Evolutionary conservation across 352 stramenopile genomes (phyloP).

Genomic region (Halophytophthora polymorphica): DNA sequence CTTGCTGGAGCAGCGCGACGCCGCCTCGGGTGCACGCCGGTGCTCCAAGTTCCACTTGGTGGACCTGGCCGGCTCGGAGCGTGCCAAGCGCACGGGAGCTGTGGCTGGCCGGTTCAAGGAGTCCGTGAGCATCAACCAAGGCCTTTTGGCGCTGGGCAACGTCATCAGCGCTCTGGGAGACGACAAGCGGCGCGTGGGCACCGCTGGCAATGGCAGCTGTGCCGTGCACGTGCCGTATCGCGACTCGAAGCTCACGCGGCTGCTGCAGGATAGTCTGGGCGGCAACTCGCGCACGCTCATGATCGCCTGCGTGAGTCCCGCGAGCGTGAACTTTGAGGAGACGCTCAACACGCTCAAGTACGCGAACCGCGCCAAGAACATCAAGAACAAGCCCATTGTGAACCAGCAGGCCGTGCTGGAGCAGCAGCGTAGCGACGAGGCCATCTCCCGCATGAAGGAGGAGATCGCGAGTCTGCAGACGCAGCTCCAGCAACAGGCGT

Average conservation of each 20-base stretch:
- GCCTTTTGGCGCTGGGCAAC: constrained; percentile 93
- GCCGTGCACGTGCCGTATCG: constrained; percentile 85
- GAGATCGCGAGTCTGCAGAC: constrained; percentile 75
- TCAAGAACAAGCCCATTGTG: constrained; percentile 98
- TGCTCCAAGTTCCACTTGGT: constrained; percentile 94
- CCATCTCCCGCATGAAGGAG: constrained; percentile 72
- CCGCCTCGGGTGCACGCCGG: constrained; percentile 36
- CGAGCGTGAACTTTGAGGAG: constrained; percentile 90
- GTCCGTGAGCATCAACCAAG: constrained; percentile 95
- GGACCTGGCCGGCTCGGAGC: constrained; percentile 94
- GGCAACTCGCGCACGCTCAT: constrained; percentile 90
- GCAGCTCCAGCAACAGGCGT: constrained; percentile 54
- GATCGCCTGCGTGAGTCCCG: constrained; percentile 86
- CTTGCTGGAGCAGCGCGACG: constrained; percentile 71
- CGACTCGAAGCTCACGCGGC: constrained; percentile 88
- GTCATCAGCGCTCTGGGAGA: constrained; percentile 94
- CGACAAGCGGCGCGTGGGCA: constrained; percentile 66
- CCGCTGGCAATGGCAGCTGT: constrained; percentile 19
- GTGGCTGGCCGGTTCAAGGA: constrained; percentile 90
- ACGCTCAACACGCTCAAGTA: constrained; percentile 98
- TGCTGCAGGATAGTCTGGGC: constrained; percentile 86
- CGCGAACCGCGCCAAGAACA: constrained; percentile 99
- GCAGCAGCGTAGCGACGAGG: constrained; percentile 48
- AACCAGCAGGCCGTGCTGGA: constrained; percentile 78
- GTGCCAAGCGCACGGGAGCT: constrained; percentile 90